Base-by-base conservation (phyloP, 345 rosid species). In the Viola odorata region DNA sequence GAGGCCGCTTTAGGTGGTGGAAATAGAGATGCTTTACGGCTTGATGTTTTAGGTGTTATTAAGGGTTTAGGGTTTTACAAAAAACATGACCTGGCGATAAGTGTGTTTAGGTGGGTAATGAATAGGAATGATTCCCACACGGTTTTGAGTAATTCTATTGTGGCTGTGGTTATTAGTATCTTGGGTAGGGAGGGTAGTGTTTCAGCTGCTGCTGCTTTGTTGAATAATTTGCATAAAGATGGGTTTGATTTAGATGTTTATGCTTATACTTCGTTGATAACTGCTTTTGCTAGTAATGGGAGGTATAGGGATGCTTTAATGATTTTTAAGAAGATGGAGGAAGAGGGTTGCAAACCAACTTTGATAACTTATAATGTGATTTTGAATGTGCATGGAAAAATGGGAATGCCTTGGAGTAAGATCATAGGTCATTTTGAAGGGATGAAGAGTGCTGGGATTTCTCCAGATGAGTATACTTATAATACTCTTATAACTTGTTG, bases 331-430 rank as follows among this genome's bases (percentile, higher is more conserved):
- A 83, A 82, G 73, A 88, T 94, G 95, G 89, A 83, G 65, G 95
- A 90, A 77, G 91, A 82, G 65, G 91, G 87, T n/a, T 84, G 84
- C 52, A 75, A 69, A 47, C 97, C 96, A 6, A 90, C 90, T 72
- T 74, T 94, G 82, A 81, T 90, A 6, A 90, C 97, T 50, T 90
- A 94, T 59, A 94, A 94, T 68, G 88, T 94, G 55, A 67, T 88
- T 52, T 64, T 94, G 75, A 82, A 94, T 73, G 89, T 86, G 64
- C 83, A 82, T 70, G 97, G 99, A 47, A 88, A 94, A 77, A 88
- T 94, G 96, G 99, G 96, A 48, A 88, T 84, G 91, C 84, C 88
- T n/a, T 94, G 99, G 99, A 84, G 70, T 71, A 86, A 83, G 80
- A 79, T 86, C 57, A 73, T 49, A 12, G 81, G 75, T 53, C 80